Percentiles rank a stretch among this genome's conserved stretches.
Evolutionary conservation across 75 land plant genomes (phyloP).

Genomic region (Cryptomeria japonica): DNA sequence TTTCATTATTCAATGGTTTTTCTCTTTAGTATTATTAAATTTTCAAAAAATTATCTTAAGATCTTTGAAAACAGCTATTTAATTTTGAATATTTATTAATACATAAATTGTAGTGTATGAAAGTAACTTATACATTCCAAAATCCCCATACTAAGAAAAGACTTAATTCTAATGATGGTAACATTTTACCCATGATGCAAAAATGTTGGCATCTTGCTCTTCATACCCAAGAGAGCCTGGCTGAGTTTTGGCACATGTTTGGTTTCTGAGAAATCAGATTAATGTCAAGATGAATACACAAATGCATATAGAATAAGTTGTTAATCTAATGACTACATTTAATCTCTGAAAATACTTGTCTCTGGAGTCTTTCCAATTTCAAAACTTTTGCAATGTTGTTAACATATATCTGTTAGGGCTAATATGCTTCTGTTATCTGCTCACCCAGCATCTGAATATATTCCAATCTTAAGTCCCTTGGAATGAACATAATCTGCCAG

Average conservation of each 20-base stretch:
- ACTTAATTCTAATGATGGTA: background rate
- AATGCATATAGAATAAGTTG: background rate
- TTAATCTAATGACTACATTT: constrained; percentile 11
- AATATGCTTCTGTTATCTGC: background rate
- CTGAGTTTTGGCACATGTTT: constrained; percentile 61
- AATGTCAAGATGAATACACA: too few species aligned
- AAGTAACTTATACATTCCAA: background rate
- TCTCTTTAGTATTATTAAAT: background rate
- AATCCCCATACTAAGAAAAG: background rate
- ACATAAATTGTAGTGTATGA: too few species aligned
- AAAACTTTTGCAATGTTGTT: constrained; percentile 43
- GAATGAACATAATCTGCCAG: constrained; percentile 53
- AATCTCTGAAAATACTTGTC: constrained; percentile 54
- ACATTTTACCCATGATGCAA: constrained; percentile 74
- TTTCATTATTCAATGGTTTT: background rate
- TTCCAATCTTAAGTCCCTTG: too few species aligned
- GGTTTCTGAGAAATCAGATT: constrained; percentile 17
- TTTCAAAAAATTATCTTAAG: too few species aligned
- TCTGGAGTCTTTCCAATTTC: constrained; percentile 81
- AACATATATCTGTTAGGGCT: constrained; percentile 8
- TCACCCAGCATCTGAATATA: too few species aligned
- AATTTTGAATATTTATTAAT: too few species aligned
- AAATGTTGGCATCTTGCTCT: constrained; percentile 76
- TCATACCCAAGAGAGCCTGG: constrained; percentile 89
- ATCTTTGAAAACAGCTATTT: too few species aligned